Conservation (phyloP, 2,329 filamentous ascomycete genomes). For the Echinosphaeria canescens region DNA sequence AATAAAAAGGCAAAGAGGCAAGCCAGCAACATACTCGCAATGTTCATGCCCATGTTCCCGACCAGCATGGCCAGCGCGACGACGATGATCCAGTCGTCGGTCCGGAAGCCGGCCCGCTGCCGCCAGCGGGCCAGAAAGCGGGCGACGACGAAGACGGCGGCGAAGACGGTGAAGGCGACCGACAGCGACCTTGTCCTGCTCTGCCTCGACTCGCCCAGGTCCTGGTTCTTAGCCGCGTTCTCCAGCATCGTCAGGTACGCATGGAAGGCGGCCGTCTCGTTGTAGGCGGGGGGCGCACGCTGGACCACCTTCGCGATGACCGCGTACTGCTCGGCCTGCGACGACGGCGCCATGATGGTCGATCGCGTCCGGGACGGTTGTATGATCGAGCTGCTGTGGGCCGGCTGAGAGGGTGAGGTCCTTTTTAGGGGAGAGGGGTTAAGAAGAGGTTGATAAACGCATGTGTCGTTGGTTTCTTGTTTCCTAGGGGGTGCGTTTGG, state of each 20-base stretch:
- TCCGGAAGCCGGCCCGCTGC: not conserved
- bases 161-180: not conserved
- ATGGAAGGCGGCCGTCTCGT: not conserved
- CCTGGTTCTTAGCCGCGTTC: not conserved
- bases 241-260: not conserved
- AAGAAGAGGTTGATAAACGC: too few relatives aligned
- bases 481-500: too few relatives aligned
- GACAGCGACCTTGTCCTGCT: not conserved
- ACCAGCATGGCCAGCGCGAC: not conserved
- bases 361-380: too few relatives aligned
- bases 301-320: too few relatives aligned
- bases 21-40: not conserved
- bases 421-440: too few relatives aligned
- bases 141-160: not conserved
- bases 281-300: not conserved
- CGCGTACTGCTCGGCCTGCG: too few relatives aligned
- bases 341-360: too few relatives aligned
- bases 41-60: not conserved
- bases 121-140: not conserved
- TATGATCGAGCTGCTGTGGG: too few relatives aligned
- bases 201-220: not conserved
- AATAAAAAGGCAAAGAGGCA: not conserved
- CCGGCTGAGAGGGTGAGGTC: too few relatives aligned
- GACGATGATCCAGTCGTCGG: not conserved
- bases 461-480: too few relatives aligned